Evolutionary conservation across 768 basidiomycete genomes (phyloP).

Genomic region (Lactifluus volemus): DNA sequence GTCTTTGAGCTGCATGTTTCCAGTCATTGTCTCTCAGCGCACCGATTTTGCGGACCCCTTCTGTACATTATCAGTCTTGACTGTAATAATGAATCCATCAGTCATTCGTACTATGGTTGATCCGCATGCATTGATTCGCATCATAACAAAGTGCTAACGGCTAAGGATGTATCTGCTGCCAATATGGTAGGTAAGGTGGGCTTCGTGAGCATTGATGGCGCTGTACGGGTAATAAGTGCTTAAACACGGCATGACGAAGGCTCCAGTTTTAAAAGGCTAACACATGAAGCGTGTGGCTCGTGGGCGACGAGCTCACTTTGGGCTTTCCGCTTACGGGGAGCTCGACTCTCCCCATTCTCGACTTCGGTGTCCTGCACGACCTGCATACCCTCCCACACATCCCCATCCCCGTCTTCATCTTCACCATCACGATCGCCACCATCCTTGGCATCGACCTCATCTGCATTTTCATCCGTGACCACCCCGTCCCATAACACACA

Average conservation of each 20-base stretch:
- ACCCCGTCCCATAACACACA: conserved; percentile 53
- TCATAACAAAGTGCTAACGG: too few relatives aligned
- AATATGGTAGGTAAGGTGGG: too few relatives aligned
- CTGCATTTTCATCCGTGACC: conserved; percentile 6
- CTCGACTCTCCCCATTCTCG: conserved; percentile 21
- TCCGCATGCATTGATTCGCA: too few relatives aligned
- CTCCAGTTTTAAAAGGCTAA: too few relatives aligned
- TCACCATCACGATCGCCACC: conserved; percentile 30
- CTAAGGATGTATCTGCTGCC: too few relatives aligned
- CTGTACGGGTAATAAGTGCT: too few relatives aligned
- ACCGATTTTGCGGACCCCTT: background rate
- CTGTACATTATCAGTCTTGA: background rate
- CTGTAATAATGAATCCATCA: background rate
- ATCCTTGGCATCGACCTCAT: background rate
- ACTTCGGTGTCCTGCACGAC: conserved; percentile 35
- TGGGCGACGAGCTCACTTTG: background rate
- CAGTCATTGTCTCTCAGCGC: background rate
- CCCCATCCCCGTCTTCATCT: conserved; percentile 25
- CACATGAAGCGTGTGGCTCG: background rate
- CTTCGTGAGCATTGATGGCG: too few relatives aligned
- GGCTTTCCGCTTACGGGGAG: conserved; percentile 21
- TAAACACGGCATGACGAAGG: too few relatives aligned
- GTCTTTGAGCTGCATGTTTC: conserved; percentile 9
- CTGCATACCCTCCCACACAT: conserved; percentile 63
- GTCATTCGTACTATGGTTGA: background rate